Evolutionary conservation across 352 stramenopile genomes (phyloP).

Genomic region (Blastocystis sp.): DNA sequence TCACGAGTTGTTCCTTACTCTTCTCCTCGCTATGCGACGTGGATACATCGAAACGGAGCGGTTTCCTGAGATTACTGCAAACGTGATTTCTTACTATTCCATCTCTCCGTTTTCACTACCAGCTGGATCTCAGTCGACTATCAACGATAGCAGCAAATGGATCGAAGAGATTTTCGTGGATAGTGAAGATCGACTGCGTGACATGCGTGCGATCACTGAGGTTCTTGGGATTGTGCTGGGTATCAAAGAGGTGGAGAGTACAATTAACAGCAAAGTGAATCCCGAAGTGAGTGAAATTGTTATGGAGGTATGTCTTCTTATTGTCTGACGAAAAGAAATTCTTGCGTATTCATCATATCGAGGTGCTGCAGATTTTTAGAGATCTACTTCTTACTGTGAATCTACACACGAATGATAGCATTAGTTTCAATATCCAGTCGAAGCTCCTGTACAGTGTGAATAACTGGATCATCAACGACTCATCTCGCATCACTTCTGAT

Average conservation of each 20-base stretch:
- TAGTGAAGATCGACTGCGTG: not conserved
- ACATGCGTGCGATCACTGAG: slow-evolving; percentile 34
- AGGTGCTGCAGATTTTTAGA: slow-evolving; percentile 15
- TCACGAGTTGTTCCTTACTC: not conserved
- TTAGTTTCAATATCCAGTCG: slow-evolving; percentile 13
- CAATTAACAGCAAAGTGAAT: not conserved
- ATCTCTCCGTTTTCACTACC: not conserved
- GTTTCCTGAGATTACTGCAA: slow-evolving; percentile 11
- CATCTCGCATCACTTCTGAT: not conserved
- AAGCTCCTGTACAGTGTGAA: slow-evolving; percentile 48
- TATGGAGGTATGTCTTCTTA: not conserved
- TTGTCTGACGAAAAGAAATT: not conserved
- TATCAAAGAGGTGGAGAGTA: slow-evolving; percentile 23
- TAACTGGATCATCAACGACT: slow-evolving; percentile 49
- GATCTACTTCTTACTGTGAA: slow-evolving; percentile 20
- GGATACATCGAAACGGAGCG: slow-evolving; percentile 56
- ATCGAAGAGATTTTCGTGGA: slow-evolving; percentile 22
- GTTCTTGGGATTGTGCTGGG: slow-evolving; percentile 22
- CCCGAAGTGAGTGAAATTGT: slow-evolving; percentile 13
- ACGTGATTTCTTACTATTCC: slow-evolving; percentile 16
- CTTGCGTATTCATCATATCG: slow-evolving; percentile 33
- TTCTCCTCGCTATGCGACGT: slow-evolving; percentile 31
- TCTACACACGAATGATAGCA: not conserved
- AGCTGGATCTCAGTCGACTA: not conserved
- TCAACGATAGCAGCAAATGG: slow-evolving; percentile 9